Evolutionary conservation across 768 basidiomycete species (phyloP).

Genomic region (Boletus reticulatus): DNA sequence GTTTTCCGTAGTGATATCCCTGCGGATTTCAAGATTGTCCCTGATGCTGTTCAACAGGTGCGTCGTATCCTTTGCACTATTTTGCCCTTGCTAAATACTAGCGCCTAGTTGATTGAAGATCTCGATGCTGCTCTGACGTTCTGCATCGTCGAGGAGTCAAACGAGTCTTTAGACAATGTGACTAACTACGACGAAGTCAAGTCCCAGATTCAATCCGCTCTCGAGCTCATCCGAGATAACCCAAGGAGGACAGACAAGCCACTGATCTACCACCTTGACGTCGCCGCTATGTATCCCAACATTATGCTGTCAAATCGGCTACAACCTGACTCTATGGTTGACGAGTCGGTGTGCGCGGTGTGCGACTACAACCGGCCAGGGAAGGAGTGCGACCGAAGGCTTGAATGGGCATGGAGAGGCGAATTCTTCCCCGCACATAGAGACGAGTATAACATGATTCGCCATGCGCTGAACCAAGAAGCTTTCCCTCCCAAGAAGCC

Average conservation of each 20-base stretch:
- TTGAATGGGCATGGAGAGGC: slow-evolving; percentile 99
- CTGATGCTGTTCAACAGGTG: slow-evolving; percentile 81
- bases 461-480: slow-evolving; percentile 94
- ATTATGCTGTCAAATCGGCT: slow-evolving; percentile 99
- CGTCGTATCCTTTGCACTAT: not conserved
- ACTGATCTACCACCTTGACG: slow-evolving; percentile 97
- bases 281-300: slow-evolving; percentile 99
- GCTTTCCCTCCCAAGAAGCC: slow-evolving; percentile 80
- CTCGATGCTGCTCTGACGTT: slow-evolving; percentile 91
- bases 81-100: not conserved
- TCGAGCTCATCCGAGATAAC: slow-evolving; percentile 89
- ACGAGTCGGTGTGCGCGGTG: slow-evolving; percentile 94
- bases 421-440: slow-evolving; percentile 97
- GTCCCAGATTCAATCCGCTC: slow-evolving; percentile 64
- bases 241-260: slow-evolving; percentile 89
- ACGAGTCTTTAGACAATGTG: slow-evolving; percentile 75
- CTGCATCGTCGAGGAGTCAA: slow-evolving; percentile 83
- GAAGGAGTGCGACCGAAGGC: slow-evolving; percentile 88
- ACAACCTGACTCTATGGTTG: slow-evolving; percentile 97
- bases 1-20: slow-evolving; percentile 96
- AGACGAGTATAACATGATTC: slow-evolving; percentile 99
- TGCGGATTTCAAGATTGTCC: slow-evolving; percentile 93
- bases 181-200: slow-evolving; percentile 96
- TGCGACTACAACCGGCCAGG: slow-evolving; percentile 98
- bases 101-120: slow-evolving; percentile 82